phyloP scores from a whole-genome alignment of 495 filamentous ascomycete species.

The Zalerion maritima region DNA sequence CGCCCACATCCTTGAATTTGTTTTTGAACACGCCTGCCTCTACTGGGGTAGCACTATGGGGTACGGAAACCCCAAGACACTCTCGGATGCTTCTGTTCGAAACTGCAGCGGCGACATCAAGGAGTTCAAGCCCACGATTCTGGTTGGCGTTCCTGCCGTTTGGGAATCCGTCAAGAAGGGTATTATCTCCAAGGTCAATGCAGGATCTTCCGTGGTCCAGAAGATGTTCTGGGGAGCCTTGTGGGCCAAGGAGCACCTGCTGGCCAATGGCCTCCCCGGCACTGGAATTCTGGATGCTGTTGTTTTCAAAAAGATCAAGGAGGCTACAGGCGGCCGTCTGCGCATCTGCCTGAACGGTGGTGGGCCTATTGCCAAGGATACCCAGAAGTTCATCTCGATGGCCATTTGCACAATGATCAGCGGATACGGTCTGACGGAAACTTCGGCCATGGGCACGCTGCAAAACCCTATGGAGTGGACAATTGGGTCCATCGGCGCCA shows the following conservation, averaged over 20 bases:
- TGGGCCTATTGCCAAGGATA: conserved; percentile 75
- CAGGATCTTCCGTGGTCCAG: conserved; percentile 53
- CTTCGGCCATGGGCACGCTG: conserved; percentile 80
- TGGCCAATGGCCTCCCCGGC: conserved; percentile 64
- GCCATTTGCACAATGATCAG: conserved; percentile 77
- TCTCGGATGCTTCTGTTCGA: conserved; percentile 78
- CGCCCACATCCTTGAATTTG: conserved; percentile 92
- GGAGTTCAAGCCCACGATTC: conserved; percentile 79
- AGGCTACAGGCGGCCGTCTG: conserved; percentile 71
- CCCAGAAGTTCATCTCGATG: conserved; percentile 77
- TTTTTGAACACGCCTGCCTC: conserved; percentile 85
- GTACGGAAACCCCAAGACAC: conserved; percentile 85
- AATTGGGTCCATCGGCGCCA: conserved; percentile 60
- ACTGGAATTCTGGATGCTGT: conserved; percentile 54
- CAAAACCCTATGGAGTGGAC: conserved; percentile 90
- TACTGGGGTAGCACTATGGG: conserved; percentile 97
- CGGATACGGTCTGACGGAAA: conserved; percentile 96
- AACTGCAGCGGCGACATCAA: conserved; percentile 94
- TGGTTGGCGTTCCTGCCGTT: conserved; percentile 91
- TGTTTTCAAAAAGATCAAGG: conserved; percentile 85
- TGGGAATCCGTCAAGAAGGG: conserved; percentile 99
- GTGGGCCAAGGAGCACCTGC: conserved; percentile 65
- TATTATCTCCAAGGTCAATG: conserved; percentile 73
- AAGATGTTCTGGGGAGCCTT: conserved; percentile 90
- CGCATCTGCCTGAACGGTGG: conserved; percentile 77